A percentile compares a stretch with the other conserved stretches of the same genome.
Conservation (phyloP, 306 rosid genomes). For the Vigna reflexopilosa region DNA sequence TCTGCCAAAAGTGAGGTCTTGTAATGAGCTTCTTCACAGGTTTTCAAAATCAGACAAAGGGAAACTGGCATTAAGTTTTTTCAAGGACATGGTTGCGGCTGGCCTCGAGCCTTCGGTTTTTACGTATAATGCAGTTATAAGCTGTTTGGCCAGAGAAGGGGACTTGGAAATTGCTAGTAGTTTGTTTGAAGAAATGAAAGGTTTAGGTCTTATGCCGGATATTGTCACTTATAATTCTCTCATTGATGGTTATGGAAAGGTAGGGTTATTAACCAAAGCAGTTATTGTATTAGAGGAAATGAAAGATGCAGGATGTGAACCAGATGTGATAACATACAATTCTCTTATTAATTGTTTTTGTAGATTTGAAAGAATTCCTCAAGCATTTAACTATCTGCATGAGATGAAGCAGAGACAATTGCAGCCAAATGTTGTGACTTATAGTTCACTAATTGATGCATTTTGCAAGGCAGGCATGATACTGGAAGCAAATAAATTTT, state of each 20-base stretch:
- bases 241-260: conserved; percentile 91
- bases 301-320: conserved; percentile 72
- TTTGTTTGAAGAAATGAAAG: conserved; percentile 76
- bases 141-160: conserved; percentile 73
- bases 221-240: conserved; percentile 87
- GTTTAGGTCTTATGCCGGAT: conserved; percentile 67
- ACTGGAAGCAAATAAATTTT: conserved; percentile 79
- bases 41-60: conserved; percentile 69
- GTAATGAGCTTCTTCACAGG: conserved; percentile 80
- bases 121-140: conserved; percentile 81
- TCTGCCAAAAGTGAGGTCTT: conserved; percentile 80
- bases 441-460: conserved; percentile 86
- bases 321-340: conserved; percentile 79
- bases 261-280: conserved; percentile 60
- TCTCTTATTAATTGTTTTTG: conserved; percentile 82
- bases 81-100: conserved; percentile 69
- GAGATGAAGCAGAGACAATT: conserved; percentile 73
- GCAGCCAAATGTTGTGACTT: conserved; percentile 88
- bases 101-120: conserved; percentile 77
- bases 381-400: conserved; percentile 67
- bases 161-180: conserved; percentile 68
- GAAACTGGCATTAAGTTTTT: conserved; percentile 59
- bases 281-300: conserved; percentile 66
- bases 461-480: conserved; percentile 92
- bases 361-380: conserved; percentile 74